Evolutionary conservation across 345 rosid species (phyloP), one percentile per base, ranked within the genome.

Genomic region (Dimocarpus longan): DNA sequence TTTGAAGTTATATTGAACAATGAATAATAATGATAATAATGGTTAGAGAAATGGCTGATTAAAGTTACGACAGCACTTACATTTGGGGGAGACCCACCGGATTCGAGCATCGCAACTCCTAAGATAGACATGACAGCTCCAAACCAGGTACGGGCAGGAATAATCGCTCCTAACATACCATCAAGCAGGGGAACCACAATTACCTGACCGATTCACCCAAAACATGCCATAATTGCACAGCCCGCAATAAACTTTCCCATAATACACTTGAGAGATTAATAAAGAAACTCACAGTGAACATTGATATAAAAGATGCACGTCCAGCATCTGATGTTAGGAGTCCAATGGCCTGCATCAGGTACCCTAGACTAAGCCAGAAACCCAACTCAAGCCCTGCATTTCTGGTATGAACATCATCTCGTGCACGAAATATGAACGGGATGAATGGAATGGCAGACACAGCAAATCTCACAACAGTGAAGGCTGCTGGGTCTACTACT

Each of bases 361-460:
- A 90, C 10, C 92, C 92, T 28, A 90, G 79, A 84, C 91, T 86
- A 70, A 86, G 85, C 91, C 92, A 90, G 16, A 90, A 43, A 24
- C 96, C 94, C 85, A 92, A 85, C 86, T 90, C 94, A 59, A 88
- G 80, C 71, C 91, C 94, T 1, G 91, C 87, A 79, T 88, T 85
- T 32, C 87, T 86, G 43, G 86, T 92, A 37, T 86, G 44, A 15
- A 72, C 84, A 82, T 86, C 86, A 9, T 80, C 82, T 80, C 84
- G 59, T 10, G 91, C 86, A 73, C 56, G 73, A 46, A 77, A 32
- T 66, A 89, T 83, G 77, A 88, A 85, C 18, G 91, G 94, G 24
- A 88, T 67, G 76, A 92, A 89, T 0, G 90, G 90, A 24, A 92
- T 82, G 8, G 93, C 90, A 16, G 87, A 84, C 69, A 90, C 78